Conservation (phyloP, 2,329 filamentous ascomycete genomes). For the Nothomitra cinnamomea region DNA sequence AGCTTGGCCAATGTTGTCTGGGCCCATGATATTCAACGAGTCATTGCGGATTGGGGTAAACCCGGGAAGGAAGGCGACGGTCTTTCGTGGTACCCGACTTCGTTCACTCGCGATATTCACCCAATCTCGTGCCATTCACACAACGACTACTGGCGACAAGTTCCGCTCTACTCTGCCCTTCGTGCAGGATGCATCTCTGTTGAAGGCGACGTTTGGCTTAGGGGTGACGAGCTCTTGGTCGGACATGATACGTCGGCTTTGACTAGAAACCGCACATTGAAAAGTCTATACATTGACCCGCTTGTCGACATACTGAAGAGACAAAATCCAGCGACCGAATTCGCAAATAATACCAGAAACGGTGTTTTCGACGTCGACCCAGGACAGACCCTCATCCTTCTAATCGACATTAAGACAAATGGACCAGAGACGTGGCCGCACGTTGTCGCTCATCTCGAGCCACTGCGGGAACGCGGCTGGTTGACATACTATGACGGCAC, state of each 20-base stretch:
- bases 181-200: slow-evolving; percentile 34
- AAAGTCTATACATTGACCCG: slow-evolving; percentile 46
- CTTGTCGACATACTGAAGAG: slow-evolving; percentile 39
- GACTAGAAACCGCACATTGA: slow-evolving; percentile 38
- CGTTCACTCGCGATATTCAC: slow-evolving; percentile 22
- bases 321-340: slow-evolving; percentile 32
- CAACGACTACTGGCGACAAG: slow-evolving; percentile 26
- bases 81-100: slow-evolving; percentile 13
- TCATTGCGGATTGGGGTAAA: slow-evolving; percentile 1
- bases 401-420: slow-evolving; percentile 53
- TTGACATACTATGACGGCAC: slow-evolving; percentile 32
- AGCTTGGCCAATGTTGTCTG: not conserved
- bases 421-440: slow-evolving; percentile 34
- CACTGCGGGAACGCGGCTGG: slow-evolving; percentile 40
- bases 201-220: slow-evolving; percentile 54
- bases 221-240: slow-evolving; percentile 39
- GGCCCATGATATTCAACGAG: not conserved
- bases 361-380: slow-evolving; percentile 24
- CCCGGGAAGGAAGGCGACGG: not conserved
- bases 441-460: slow-evolving; percentile 37
- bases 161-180: slow-evolving; percentile 24
- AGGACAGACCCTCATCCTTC: slow-evolving; percentile 33
- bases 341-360: slow-evolving; percentile 24
- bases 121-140: slow-evolving; percentile 24
- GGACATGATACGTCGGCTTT: slow-evolving; percentile 43